Base-by-base conservation (phyloP, 148 eudicot species). In the Rhododendron ovatum region DNA sequence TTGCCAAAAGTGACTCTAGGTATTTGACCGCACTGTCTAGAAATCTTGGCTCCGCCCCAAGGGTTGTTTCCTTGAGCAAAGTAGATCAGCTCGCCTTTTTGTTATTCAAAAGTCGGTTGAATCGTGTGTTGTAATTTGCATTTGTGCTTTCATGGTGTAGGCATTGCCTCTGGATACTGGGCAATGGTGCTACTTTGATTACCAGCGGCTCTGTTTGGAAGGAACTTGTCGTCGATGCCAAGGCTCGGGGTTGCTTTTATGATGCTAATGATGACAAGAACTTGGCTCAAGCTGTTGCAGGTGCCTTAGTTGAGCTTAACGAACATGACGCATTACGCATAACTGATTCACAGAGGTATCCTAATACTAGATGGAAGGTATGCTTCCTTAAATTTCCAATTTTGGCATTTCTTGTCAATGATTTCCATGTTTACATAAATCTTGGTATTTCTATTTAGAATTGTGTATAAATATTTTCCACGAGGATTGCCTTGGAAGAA, bases 321-420 rank as follows among this genome's bases (percentile, higher is more conserved):
- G 86, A 82, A 41, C 59, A 87, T 41, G 86, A 86, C 43, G 22
- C 39, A 1, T 39, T 86, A 82, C 79, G 82, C 78, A 53, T 45
- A 7, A 84, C 14, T 1, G 84, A 86, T 59, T 93, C 89, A 3
- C 78, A 50, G 39, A 18, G 90, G 53, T 84, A 87, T 22, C 61
- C 24, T 30, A 85, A 88, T 2, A 85, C 94, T 35, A 91, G 65
- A 85, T 92, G 94, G 93, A 89, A 90, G 94, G 95, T 92, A 89
- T 14, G 84, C 14, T 87, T 14, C 41, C 28, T 43, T 17, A 48
- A 55, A 18, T 55, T 55, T 55, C 0, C 61, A 24, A 17, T 41
- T 55, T 55, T 55, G 61, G 61, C 61, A 55, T 55, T 55, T 55
- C 61, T 55, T 55, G 7, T 20, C 61, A 55, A 17, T 55, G 61